These are phyloP conservation scores for Fistulinella prunicolor DNA, from an alignment of 768 basidiomycete genomes.

Conservation along the genomic window DNA sequence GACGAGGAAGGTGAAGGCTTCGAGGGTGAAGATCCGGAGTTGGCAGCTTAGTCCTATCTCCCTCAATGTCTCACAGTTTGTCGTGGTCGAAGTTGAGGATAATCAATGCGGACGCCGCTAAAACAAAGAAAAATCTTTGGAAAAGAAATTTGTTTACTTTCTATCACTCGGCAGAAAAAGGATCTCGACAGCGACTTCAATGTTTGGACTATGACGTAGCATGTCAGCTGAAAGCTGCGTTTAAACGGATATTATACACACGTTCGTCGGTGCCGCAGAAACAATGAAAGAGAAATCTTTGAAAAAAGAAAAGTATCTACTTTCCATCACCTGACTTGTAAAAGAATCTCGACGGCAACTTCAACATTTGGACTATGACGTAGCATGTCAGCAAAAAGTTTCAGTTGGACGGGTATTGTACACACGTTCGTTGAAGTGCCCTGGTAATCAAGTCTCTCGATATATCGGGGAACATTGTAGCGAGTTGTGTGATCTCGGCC, in stretches of 20 bases:
- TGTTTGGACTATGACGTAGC: no score
- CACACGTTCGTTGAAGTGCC: constrained; percentile 78
- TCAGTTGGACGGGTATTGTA: constrained; percentile 6
- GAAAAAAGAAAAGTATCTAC: neutral
- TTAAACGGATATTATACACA: no score
- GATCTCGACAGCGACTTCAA: no score
- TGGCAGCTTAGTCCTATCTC: constrained; percentile 26
- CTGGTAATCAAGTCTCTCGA: constrained; percentile 69
- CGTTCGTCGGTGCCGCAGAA: no score
- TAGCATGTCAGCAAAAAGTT: constrained; percentile 2
- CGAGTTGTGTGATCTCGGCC: constrained; percentile 69
- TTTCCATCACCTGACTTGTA: constrained; percentile 40
- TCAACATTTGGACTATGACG: constrained; percentile 67
- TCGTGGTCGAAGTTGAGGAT: neutral
- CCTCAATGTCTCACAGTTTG: neutral
- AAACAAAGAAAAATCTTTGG: no score
- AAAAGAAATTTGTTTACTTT: no score
- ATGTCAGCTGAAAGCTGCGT: no score
- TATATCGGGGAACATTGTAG: constrained; percentile 81
- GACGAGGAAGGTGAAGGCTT: constrained; percentile 60
- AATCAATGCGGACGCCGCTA: neutral
- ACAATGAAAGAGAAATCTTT: no score
- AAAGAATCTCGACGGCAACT: constrained; percentile 75
- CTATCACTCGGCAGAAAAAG: no score
- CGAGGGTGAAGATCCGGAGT: constrained; percentile 43